A percentile compares a stretch with the other conserved stretches of the same genome.
These are phyloP conservation scores for Globisporangium alternatum DNA, from an alignment of 352 stramenopile species.

Conservation along the genomic window DNA sequence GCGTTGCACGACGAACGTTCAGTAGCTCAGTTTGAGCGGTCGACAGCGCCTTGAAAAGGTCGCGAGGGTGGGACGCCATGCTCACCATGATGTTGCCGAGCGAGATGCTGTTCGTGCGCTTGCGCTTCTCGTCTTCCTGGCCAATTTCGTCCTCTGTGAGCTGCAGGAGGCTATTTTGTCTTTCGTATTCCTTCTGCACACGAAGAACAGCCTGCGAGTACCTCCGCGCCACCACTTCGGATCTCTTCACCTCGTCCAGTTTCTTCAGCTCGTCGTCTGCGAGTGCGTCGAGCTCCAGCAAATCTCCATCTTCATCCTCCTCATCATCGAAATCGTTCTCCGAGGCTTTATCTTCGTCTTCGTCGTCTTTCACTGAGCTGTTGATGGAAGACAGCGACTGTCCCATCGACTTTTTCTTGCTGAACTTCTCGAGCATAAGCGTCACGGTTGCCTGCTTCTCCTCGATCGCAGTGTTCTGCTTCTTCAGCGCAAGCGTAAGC, in stretches of 20 bases:
- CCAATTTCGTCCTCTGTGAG: slow-evolving; percentile 37
- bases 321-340: slow-evolving; percentile 2
- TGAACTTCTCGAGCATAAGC: slow-evolving; percentile 39
- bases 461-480: slow-evolving; percentile 51
- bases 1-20: slow-evolving; percentile 41
- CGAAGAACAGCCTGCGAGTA: slow-evolving; percentile 55
- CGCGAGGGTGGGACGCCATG: slow-evolving; percentile 53
- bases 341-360: background rate
- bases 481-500: slow-evolving; percentile 37
- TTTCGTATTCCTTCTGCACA: slow-evolving; percentile 50
- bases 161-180: slow-evolving; percentile 42
- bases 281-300: slow-evolving; percentile 2
- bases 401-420: slow-evolving; percentile 1
- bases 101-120: slow-evolving; percentile 56
- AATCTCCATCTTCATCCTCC: background rate
- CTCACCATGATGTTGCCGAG: slow-evolving; percentile 48
- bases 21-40: slow-evolving; percentile 42
- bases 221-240: slow-evolving; percentile 39
- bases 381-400: slow-evolving; percentile 4
- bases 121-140: slow-evolving; percentile 39
- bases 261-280: slow-evolving; percentile 17
- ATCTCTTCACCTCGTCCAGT: slow-evolving; percentile 39
- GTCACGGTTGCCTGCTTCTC: slow-evolving; percentile 52
- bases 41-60: slow-evolving; percentile 61
- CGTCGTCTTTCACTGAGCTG: background rate